Evolutionary conservation across 768 basidiomycete genomes (phyloP), one percentile per base, ranked within the genome.

Genomic region (Vishniacozyma victoriae): DNA sequence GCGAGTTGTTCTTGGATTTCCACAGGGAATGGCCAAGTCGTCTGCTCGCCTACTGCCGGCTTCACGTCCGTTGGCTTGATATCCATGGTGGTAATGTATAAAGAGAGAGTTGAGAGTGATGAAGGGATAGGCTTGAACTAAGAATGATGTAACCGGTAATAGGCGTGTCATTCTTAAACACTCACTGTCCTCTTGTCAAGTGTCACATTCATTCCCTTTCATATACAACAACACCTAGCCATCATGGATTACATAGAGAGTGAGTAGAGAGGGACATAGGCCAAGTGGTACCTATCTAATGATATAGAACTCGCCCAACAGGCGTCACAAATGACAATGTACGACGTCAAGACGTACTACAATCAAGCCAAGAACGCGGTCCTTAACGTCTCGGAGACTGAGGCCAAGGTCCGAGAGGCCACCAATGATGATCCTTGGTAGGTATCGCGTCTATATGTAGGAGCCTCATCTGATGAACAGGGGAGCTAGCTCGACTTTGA

Each of bases 401-500:
- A 99, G 73, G 86, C 86, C 6, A 97, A 95, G 75, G 93, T 97
- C 15, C 78, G 82, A 55, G 93, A 96, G 52, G 95, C 93, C 1
- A 99, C 95, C 0, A 97, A 96, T 52, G 91, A 96, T 61, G 95
- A 99, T 55, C 85, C 95, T 48, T 99, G 95, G 93, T 95, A 68
- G 58, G 81, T 74, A 18, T 33, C 29, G 4, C 19, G 15, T 41
- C 36, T 18, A 16, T 9, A 5, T 38, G 18, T n/a, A 38, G 19
- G 18, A 29, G 46, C n/a, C 37, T 11, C 7, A 40, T 33, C 33
- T 38, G 39, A 39, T 15, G 12, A 13, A 26, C 58, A 95, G 92
- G 93, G 93, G 95, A 15, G 93, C 93, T 50, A 91, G 87, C 68
- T 95, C 92, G 41, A 92, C 91, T 20, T 74, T 97, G 72, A 97